Evolutionary conservation across 257 asterid species (phyloP), one percentile per base, ranked within the genome.

Genomic region (Euphrasia confusa): DNA sequence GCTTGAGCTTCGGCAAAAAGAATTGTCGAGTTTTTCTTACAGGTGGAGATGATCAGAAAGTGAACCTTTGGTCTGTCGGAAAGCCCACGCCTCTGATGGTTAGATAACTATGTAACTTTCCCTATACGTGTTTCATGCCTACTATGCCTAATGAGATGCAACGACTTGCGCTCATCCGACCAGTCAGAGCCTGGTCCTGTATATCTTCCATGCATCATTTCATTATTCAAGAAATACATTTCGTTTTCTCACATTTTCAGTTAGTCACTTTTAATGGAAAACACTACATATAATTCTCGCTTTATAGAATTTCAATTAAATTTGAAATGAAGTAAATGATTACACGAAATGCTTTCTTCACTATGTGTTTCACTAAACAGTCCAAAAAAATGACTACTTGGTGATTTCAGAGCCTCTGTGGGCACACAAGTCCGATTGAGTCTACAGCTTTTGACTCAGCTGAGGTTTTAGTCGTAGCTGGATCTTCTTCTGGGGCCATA

Each of bases 11-110:
- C 55, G 99, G 97, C 59, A 93, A 86, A 79, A 93, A 93, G 87
- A 82, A 84, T 33, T 84, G 85, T 63, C 83, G 91, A 65, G 78
- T 78, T 66, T 93, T 89, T 71, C 57, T 93, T 50, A 93, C 99
- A 15, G 99, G 99, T 37, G 99, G 97, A 68, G 99, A 93, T 87
- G 99, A 89, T 87, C 91, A 86, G 58, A 77, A 75, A 75, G 97
- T 93, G 70, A 87, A 93, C 72, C 94, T 93, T 64, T 93, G 99
- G 99, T 83, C 92, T 9, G 84, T 87, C 54, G 99, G 97, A 70
- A 83, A 87, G 77, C 95, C 99, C 49, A 83, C 94, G 13, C 79
- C 95, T 54, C 68, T 83, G 17, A 61, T 65, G 85, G 99, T 93
- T 57, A 78, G 99, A 80, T 48, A 37, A 54, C 50, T 54, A 11